phyloP scores from a whole-genome alignment of 1,139 yeast species.

The Yamadazyma oceani region DNA sequence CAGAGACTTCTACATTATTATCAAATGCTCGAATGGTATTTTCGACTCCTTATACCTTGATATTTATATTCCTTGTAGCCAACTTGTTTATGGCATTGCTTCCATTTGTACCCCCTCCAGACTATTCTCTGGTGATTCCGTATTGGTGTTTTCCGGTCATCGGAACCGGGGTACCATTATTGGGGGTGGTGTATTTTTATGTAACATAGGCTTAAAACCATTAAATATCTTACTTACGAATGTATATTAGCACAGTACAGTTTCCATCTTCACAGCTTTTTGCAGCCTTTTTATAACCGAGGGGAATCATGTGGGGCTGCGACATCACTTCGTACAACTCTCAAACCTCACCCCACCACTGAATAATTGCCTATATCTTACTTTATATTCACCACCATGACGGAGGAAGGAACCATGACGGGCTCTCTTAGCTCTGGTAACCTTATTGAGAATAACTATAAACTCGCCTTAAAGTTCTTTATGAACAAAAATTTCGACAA shows the following conservation, averaged over 20 bases:
- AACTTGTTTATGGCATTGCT: slow-evolving; percentile 54
- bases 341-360: too few species aligned
- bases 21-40: slow-evolving; percentile 10
- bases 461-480: slow-evolving; percentile 40
- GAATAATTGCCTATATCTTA: too few species aligned
- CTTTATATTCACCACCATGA: neutral
- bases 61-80: slow-evolving; percentile 43
- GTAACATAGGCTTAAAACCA: too few species aligned
- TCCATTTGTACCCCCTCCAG: slow-evolving; percentile 58
- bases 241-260: too few species aligned
- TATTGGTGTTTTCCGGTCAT: slow-evolving; percentile 60
- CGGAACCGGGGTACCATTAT: slow-evolving; percentile 45
- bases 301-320: too few species aligned
- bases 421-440: slow-evolving; percentile 13
- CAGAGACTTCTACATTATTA: too few species aligned
- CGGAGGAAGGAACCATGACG: slow-evolving; percentile 11
- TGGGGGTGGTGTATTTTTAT: slow-evolving; percentile 45
- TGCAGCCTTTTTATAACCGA: too few species aligned
- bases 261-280: too few species aligned
- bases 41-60: slow-evolving; percentile 30
- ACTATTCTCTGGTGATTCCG: slow-evolving; percentile 37
- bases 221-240: too few species aligned
- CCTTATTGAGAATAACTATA: slow-evolving; percentile 22
- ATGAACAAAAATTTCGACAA: slow-evolving; percentile 37
- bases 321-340: too few species aligned